phyloP scores from a whole-genome alignment of 2,329 filamentous ascomycete genomes.

The Colletotrichum lentis region DNA sequence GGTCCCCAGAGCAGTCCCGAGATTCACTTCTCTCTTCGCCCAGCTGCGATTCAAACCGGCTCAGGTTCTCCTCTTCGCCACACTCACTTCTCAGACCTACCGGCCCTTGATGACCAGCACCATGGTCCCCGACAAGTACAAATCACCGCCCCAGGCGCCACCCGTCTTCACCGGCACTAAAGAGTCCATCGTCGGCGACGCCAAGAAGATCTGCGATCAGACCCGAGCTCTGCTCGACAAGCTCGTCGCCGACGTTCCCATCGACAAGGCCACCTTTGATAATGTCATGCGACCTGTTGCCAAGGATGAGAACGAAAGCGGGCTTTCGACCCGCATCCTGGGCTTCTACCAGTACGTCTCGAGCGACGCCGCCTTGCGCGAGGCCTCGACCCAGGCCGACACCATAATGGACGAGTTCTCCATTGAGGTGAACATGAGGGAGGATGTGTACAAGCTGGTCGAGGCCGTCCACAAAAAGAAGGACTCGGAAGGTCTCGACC shows the following conservation, averaged over 20 bases:
- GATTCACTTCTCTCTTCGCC: conserved; percentile 65
- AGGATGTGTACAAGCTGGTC: conserved; percentile 77
- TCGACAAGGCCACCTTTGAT: conserved; percentile 61
- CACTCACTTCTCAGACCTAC: conserved; percentile 43
- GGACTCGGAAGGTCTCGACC: conserved; percentile 65
- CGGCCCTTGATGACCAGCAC: conserved; percentile 57
- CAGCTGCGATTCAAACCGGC: conserved; percentile 58
- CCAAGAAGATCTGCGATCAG: conserved; percentile 70
- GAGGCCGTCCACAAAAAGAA: conserved; percentile 64
- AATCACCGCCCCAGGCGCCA: conserved; percentile 78
- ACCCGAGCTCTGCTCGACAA: conserved; percentile 72
- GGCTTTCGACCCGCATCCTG: conserved; percentile 70
- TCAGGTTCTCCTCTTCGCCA: conserved; percentile 43
- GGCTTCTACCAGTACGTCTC: conserved; percentile 85
- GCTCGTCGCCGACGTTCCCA: conserved; percentile 68
- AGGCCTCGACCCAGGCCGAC: conserved; percentile 79
- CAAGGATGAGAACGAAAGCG: conserved; percentile 72
- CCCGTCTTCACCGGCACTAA: conserved; percentile 80
- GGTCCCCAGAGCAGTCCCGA: conserved; percentile 65
- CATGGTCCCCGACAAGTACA: conserved; percentile 72
- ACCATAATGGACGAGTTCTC: conserved; percentile 78
- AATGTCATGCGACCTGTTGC: conserved; percentile 73
- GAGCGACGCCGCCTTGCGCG: conserved; percentile 70
- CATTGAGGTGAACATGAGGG: conserved; percentile 82
- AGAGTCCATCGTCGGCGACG: conserved; percentile 71